Evolutionary conservation across 495 filamentous ascomycete genomes (phyloP).

Genomic region (Aeminium ludgeri): DNA sequence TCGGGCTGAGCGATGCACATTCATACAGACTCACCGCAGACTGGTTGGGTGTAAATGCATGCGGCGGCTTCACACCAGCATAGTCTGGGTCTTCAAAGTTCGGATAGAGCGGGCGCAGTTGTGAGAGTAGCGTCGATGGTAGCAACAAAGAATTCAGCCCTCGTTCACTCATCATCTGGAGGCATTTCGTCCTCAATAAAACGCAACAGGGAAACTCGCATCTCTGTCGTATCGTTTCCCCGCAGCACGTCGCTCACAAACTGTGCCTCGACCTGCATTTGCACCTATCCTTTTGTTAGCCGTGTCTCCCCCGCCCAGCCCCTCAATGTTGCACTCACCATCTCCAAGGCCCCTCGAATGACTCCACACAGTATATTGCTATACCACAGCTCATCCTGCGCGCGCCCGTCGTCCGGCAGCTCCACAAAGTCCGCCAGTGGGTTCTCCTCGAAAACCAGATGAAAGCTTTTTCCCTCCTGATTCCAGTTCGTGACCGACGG

Average conservation of each 20-base stretch:
- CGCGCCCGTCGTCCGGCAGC: constrained; percentile 83
- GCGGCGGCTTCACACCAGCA: no score
- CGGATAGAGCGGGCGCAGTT: no score
- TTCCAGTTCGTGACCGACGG: constrained; percentile 92
- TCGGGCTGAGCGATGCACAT: no score
- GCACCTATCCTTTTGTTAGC: constrained; percentile 39
- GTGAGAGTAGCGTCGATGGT: no score
- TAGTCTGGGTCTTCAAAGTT: no score
- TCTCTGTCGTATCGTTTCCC: constrained; percentile 91
- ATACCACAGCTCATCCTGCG: constrained; percentile 96
- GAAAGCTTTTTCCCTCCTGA: constrained; percentile 89
- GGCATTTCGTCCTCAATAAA: constrained; percentile 98
- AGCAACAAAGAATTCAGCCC: no score
- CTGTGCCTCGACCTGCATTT: constrained; percentile 97
- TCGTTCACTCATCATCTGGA: constrained; percentile 65
- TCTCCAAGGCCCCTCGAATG: constrained; percentile 77
- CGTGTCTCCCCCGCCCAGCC: background rate
- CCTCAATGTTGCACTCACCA: constrained; percentile 47
- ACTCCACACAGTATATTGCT: constrained; percentile 94
- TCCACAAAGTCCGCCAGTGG: constrained; percentile 95
- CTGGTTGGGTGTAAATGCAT: no score
- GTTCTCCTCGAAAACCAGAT: constrained; percentile 90
- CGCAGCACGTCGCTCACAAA: constrained; percentile 90
- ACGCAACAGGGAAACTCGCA: constrained; percentile 79
- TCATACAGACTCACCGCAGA: no score